Percentiles rank a stretch among this genome's conserved stretches.
Conservation (phyloP, 148 eudicot species). For the Cornus florida region DNA sequence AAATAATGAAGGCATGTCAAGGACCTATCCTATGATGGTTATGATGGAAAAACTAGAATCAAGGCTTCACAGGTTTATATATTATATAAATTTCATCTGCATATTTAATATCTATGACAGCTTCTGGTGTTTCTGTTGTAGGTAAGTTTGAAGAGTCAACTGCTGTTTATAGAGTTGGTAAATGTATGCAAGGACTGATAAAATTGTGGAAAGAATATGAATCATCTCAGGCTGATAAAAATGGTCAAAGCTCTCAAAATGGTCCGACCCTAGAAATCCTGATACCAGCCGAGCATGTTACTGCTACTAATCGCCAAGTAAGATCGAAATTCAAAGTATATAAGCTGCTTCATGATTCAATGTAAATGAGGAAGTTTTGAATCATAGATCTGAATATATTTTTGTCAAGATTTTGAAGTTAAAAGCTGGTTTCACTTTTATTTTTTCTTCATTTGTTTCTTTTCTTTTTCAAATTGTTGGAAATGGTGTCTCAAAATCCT, state of each 20-base stretch:
- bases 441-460: too few species aligned
- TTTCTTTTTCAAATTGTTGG: too few species aligned
- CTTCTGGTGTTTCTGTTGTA: slow-evolving; percentile 32
- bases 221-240: slow-evolving; percentile 54
- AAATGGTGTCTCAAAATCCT: too few species aligned
- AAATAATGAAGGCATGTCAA: too few species aligned
- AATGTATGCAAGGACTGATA: slow-evolving; percentile 83
- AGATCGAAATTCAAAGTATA: slow-evolving; percentile 12
- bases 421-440: too few species aligned
- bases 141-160: slow-evolving; percentile 70
- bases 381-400: too few species aligned
- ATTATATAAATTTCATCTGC: neutral
- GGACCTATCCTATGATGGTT: neutral
- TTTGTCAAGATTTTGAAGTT: too few species aligned
- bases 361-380: neutral
- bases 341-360: neutral
- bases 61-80: too few species aligned
- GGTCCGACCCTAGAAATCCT: slow-evolving; percentile 83
- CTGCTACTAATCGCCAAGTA: slow-evolving; percentile 96
- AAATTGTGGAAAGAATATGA: slow-evolving; percentile 86
- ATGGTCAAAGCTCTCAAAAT: slow-evolving; percentile 45
- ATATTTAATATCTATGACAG: too few species aligned
- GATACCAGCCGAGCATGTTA: slow-evolving; percentile 92
- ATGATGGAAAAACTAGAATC: neutral
- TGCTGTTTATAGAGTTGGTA: slow-evolving; percentile 77